Evolutionary conservation across 1,284 basidiomycete genomes (phyloP).

Genomic region (Tilletia caries): DNA sequence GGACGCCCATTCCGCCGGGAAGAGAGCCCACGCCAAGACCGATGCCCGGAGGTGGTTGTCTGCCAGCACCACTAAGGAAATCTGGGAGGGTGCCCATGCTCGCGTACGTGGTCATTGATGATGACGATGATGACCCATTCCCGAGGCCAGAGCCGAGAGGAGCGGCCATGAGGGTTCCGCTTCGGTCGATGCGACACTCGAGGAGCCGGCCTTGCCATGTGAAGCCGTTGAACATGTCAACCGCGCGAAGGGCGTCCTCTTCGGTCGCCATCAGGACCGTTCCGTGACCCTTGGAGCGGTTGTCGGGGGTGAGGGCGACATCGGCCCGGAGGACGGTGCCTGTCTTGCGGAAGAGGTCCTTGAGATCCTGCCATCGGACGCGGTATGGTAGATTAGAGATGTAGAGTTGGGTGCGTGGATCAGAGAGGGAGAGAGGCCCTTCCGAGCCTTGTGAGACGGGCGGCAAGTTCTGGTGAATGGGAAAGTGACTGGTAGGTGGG

Average conservation of each 20-base stretch:
- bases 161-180: conserved; percentile 33
- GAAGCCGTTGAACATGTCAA: conserved; percentile 55
- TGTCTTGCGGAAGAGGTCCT: conserved; percentile 54
- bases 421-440: conserved; percentile 49
- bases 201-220: conserved; percentile 52
- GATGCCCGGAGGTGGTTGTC: background rate
- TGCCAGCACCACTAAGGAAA: background rate
- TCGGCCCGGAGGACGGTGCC: conserved; percentile 55
- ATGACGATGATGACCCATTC: background rate
- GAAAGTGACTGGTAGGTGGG: background rate
- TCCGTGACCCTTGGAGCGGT: conserved; percentile 45
- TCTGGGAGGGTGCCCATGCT: conserved; percentile 12
- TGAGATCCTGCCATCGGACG: conserved; percentile 55
- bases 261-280: conserved; percentile 51
- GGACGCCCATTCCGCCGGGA: background rate
- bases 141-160: background rate
- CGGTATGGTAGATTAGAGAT: conserved; percentile 54
- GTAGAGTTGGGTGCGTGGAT: conserved; percentile 73
- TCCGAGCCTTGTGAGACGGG: conserved; percentile 7
- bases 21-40: conserved; percentile 9
- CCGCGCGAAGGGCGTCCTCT: conserved; percentile 53
- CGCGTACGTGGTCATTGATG: background rate
- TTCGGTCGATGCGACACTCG: conserved; percentile 45
- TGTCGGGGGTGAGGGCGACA: conserved; percentile 52
- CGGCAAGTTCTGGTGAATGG: background rate